phyloP scores from a whole-genome alignment of 805 yeast species.

The Candida chilensis region DNA sequence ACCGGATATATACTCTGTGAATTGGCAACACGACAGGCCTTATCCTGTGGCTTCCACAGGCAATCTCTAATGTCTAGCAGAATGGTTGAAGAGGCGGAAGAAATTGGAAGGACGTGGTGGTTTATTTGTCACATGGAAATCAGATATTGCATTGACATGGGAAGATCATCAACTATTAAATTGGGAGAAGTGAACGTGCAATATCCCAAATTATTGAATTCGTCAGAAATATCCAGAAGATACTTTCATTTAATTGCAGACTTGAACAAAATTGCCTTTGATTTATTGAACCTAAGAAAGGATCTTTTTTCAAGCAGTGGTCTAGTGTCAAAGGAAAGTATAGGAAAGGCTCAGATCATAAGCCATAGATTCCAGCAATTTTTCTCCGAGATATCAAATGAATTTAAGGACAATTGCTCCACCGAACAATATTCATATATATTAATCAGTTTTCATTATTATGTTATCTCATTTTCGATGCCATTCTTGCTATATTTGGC shows the following conservation, averaged over 20 bases:
- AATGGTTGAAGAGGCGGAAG: slow-evolving; percentile 2
- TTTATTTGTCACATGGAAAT: slow-evolving; percentile 3
- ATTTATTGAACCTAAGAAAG: slow-evolving; percentile 3
- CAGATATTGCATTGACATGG: slow-evolving; percentile 4
- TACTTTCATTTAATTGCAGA: slow-evolving; percentile 2
- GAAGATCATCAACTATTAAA: slow-evolving; percentile 4
- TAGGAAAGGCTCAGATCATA: slow-evolving; percentile 4
- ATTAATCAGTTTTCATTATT: slow-evolving; percentile 2
- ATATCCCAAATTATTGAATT: slow-evolving; percentile 1
- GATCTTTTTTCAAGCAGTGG: slow-evolving; percentile 3
- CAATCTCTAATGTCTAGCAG: slow-evolving; percentile 2
- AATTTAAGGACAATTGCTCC: background rate
- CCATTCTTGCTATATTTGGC: slow-evolving; percentile 3
- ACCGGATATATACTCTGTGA: slow-evolving; percentile 9
- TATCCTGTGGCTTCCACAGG: slow-evolving; percentile 8
- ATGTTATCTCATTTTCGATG: slow-evolving; percentile 3
- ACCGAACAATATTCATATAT: slow-evolving; percentile 2
- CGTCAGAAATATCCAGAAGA: slow-evolving; percentile 1
- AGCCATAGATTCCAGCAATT: slow-evolving; percentile 3
- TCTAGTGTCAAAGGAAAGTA: slow-evolving; percentile 3
- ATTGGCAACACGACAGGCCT: slow-evolving; percentile 8
- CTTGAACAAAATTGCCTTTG: slow-evolving; percentile 4
- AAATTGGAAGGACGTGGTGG: slow-evolving; percentile 4
- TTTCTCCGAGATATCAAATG: slow-evolving; percentile 1
- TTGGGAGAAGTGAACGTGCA: slow-evolving; percentile 4